phyloP scores from a whole-genome alignment of 345 rosid species.

The Jatropha curcas region DNA sequence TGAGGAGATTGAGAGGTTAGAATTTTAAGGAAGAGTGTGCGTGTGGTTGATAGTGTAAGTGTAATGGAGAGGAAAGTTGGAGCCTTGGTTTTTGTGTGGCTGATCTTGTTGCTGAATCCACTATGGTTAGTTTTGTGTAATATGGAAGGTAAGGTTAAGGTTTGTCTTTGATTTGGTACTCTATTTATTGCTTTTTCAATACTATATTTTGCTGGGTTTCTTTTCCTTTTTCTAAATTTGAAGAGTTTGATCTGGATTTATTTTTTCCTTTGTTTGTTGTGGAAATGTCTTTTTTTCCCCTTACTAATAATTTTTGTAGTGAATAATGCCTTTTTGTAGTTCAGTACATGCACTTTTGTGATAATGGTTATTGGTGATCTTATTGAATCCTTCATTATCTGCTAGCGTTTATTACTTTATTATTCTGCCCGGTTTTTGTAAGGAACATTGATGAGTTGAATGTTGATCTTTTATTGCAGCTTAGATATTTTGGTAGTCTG shows the following conservation, averaged over 20 bases:
- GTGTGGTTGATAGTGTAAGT: not conserved
- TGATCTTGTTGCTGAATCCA: slow-evolving; percentile 56
- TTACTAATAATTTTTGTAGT: slow-evolving; percentile 1
- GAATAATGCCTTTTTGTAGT: slow-evolving; percentile 5
- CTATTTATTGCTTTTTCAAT: slow-evolving; percentile 6
- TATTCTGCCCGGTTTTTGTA: not conserved
- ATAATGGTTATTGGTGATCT: not conserved
- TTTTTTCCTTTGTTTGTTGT: slow-evolving; percentile 12
- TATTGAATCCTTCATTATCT: slow-evolving; percentile 3
- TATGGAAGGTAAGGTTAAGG: slow-evolving; percentile 74
- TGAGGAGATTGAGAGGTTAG: slow-evolving; percentile 40
- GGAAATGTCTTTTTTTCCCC: slow-evolving; percentile 7
- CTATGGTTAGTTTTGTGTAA: slow-evolving; percentile 61
- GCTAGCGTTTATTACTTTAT: slow-evolving; percentile 4
- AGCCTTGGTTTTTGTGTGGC: slow-evolving; percentile 42
- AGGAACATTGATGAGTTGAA: not conserved
- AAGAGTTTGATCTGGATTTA: slow-evolving; percentile 3
- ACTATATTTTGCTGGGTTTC: not conserved
- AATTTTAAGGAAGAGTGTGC: not conserved
- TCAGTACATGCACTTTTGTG: not conserved
- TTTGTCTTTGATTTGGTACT: slow-evolving; percentile 11
- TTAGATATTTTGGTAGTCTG: not conserved
- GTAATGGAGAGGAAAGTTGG: slow-evolving; percentile 46
- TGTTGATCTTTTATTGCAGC: not conserved
- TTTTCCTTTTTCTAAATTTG: not conserved